These are phyloP conservation scores for Monosporascus sp. DNA, from an alignment of 2,329 filamentous ascomycete genomes.

Conservation along the genomic window DNA sequence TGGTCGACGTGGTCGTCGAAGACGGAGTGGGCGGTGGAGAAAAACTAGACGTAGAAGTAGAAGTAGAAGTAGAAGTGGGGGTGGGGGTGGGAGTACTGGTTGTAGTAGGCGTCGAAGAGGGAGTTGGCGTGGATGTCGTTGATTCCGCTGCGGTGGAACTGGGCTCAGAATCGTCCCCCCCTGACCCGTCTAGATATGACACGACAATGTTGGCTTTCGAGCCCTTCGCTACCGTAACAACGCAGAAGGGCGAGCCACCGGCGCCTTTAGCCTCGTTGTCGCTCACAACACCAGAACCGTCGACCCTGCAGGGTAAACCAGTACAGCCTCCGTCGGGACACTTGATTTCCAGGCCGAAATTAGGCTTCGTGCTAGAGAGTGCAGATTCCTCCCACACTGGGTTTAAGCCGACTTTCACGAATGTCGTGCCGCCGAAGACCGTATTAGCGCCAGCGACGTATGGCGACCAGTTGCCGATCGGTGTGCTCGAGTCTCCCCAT, in stretches of 20 bases:
- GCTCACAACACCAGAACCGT: conserved; percentile 58
- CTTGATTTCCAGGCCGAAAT: conserved; percentile 64
- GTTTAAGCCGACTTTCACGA: conserved; percentile 72
- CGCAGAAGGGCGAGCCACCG: conserved; percentile 66
- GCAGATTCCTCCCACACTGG: conserved; percentile 60
- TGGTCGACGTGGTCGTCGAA: conserved; percentile 8
- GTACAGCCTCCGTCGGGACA: conserved; percentile 63
- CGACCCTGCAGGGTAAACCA: conserved; percentile 69
- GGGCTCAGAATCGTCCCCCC: conserved; percentile 22
- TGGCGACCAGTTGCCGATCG: conserved; percentile 70
- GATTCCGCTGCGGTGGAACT: conserved; percentile 14
- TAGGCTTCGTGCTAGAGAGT: conserved; percentile 53
- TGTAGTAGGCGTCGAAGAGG: conserved; percentile 23
- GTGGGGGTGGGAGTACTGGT: conserved; percentile 13
- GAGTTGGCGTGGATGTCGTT: conserved; percentile 23
- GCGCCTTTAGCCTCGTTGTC: conserved; percentile 52
- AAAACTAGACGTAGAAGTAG: conserved; percentile 18
- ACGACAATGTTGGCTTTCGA: conserved; percentile 63
- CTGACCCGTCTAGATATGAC: conserved; percentile 41
- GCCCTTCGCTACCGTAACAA: conserved; percentile 68
- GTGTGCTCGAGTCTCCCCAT: conserved; percentile 60
- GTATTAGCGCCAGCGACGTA: conserved; percentile 75
- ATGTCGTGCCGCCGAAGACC: conserved; percentile 59
- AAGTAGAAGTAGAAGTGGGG: conserved; percentile 16
- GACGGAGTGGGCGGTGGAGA: conserved; percentile 2